These are phyloP conservation scores for Pleurotus sapidus DNA, from an alignment of 768 basidiomycete genomes.

Conservation along the genomic window DNA sequence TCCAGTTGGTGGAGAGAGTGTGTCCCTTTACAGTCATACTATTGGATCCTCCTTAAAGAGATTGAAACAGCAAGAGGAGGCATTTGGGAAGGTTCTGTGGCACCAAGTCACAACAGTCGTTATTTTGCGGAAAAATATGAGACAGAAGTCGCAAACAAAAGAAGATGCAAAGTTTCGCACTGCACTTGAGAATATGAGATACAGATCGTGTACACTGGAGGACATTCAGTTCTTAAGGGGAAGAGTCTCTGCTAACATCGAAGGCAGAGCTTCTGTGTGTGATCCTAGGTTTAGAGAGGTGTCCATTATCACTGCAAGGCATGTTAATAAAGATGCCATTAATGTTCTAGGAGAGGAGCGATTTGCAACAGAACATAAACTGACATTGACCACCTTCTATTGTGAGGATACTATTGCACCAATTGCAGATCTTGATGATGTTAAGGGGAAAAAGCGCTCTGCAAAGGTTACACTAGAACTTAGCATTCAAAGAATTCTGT, in stretches of 20 bases:
- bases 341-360: conserved; percentile 25
- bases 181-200: conserved; percentile 13
- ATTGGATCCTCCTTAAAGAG: conserved; percentile 1
- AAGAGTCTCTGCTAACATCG: conserved; percentile 13
- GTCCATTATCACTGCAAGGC: conserved; percentile 34
- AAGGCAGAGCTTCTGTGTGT: conserved; percentile 7
- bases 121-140: conserved; percentile 29
- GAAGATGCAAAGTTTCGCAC: conserved; percentile 15
- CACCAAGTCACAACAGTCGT: conserved; percentile 26
- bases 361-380: conserved; percentile 30
- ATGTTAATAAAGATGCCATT: conserved; percentile 15
- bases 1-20: conserved; percentile 13
- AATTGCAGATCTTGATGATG: no score
- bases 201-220: conserved; percentile 20
- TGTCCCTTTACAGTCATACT: conserved; percentile 13
- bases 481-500: conserved; percentile 18
- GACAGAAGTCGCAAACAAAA: conserved; percentile 14
- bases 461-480: no score
- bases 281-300: conserved; percentile 24
- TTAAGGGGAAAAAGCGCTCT: conserved; percentile 10
- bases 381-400: conserved; percentile 20
- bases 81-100: conserved; percentile 1
- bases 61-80: conserved; percentile 14
- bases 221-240: conserved; percentile 32
- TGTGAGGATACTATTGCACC: conserved; percentile 6